Base-by-base conservation (phyloP, 73 alveolate species). In the Blepharisma stoltei region DNA sequence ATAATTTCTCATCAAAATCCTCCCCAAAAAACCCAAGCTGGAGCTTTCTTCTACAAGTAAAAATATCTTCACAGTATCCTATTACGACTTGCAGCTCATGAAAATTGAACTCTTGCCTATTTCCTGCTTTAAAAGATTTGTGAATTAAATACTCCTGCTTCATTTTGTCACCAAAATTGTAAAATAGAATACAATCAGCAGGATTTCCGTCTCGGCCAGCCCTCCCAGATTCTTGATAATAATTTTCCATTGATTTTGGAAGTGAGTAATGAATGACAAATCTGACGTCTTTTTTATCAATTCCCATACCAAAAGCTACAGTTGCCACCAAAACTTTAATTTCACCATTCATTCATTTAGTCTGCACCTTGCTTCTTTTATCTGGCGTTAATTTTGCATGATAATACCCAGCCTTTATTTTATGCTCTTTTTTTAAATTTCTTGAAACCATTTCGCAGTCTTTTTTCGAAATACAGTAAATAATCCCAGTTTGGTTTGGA, bases 261-360 rank as follows among this genome's bases (percentile, higher is more conserved):
- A 97, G 83, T 44, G 98, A 91, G 84, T 83, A 86, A 79, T 97
- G 99, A 46, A 97, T 97, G 8, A 97, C 98, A 83, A 95, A 97
- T 77, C 99, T 87, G 69, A 96, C 99, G 85, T 97, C 99, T 70
- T 86, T 83, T 88, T 97, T 97, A 85, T 96, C 97, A n/a, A 97
- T 97, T 67, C 99, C 99, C 98, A 97, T 93, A 54, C 99, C 99
- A 78, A 97, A 97, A 66, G 99, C 99, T 27, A 97, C 91, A 18
- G 99, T 97, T 6, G 99, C 99, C 8, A 97, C 97, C 23, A 97
- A 90, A 23, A 97, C 94, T 65, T 96, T 91, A 52, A 96, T 91
- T 81, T 94, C 96, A 80, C 95, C 97, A 77, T 90, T 68, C 96
- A 95, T 90, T 98, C 99, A 97, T 60, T 87, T 76, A 54, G 71